phyloP scores from a whole-genome alignment of 257 asterid genomes.

The Solanum chilense region DNA sequence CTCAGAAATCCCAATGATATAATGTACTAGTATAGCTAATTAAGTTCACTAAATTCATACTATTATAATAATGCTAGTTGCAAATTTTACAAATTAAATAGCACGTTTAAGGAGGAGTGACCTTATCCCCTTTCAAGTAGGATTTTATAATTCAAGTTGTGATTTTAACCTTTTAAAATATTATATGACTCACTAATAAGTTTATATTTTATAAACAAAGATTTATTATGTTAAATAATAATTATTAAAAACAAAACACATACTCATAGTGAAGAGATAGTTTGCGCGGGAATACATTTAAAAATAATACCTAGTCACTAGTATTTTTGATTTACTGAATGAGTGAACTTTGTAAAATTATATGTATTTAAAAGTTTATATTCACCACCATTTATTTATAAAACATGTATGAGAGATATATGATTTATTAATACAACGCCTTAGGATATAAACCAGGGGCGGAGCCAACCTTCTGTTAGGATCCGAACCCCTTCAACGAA shows the following conservation, averaged over 20 bases:
- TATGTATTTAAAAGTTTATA: background rate
- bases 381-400: background rate
- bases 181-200: background rate
- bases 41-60: background rate
- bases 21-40: background rate
- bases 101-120: slow-evolving; percentile 29
- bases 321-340: background rate
- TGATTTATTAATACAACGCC: background rate
- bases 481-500: no score
- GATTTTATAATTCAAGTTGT: background rate
- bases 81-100: background rate
- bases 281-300: background rate
- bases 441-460: background rate
- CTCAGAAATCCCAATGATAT: background rate
- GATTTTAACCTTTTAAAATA: no score
- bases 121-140: background rate
- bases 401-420: background rate
- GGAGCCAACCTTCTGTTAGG: no score
- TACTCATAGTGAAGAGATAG: background rate
- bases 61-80: background rate
- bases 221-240: background rate
- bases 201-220: background rate
- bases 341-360: background rate
- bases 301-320: background rate
- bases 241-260: background rate